Percentiles rank a stretch among this genome's conserved stretches.
These are phyloP conservation scores for Clarireedia paspali DNA, from an alignment of 2,329 filamentous ascomycete species.

Conservation along the genomic window DNA sequence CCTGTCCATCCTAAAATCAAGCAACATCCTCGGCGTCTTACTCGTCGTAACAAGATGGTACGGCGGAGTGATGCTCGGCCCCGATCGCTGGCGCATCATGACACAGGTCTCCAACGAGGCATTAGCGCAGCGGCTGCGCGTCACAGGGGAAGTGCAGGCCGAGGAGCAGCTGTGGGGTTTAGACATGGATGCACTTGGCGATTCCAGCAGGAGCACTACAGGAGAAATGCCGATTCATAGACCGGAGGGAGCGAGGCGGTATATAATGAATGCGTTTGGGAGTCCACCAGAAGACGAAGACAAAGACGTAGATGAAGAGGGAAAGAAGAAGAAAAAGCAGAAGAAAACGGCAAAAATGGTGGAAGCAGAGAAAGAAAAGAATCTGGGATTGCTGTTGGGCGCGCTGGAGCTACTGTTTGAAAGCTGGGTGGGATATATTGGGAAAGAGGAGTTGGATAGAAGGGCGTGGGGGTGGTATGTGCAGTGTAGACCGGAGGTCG, in stretches of 20 bases:
- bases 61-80: slow-evolving; percentile 52
- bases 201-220: slow-evolving; percentile 8
- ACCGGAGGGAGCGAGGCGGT: slow-evolving; percentile 59
- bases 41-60: slow-evolving; percentile 57
- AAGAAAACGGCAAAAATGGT: slow-evolving; percentile 45
- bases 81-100: slow-evolving; percentile 57
- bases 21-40: slow-evolving; percentile 42
- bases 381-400: slow-evolving; percentile 61
- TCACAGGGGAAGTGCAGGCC: slow-evolving; percentile 36
- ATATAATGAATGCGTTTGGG: slow-evolving; percentile 52
- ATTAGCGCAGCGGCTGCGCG: slow-evolving; percentile 42
- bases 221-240: slow-evolving; percentile 63
- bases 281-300: slow-evolving; percentile 26
- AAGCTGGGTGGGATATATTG: slow-evolving; percentile 64
- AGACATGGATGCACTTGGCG: slow-evolving; percentile 42
- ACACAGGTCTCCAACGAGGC: slow-evolving; percentile 47
- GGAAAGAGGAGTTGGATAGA: slow-evolving; percentile 59
- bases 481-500: slow-evolving; percentile 66
- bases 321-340: slow-evolving; percentile 36
- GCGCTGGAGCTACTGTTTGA: slow-evolving; percentile 64
- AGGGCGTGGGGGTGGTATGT: slow-evolving; percentile 80
- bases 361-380: slow-evolving; percentile 57
- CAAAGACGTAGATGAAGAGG: slow-evolving; percentile 17
- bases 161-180: slow-evolving; percentile 52
- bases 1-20: slow-evolving; percentile 45